A percentile compares a stretch with the other conserved stretches of the same genome.
Evolutionary conservation across 2,329 filamentous ascomycete species (phyloP).

Genomic region (Elsinoe arachidis): DNA sequence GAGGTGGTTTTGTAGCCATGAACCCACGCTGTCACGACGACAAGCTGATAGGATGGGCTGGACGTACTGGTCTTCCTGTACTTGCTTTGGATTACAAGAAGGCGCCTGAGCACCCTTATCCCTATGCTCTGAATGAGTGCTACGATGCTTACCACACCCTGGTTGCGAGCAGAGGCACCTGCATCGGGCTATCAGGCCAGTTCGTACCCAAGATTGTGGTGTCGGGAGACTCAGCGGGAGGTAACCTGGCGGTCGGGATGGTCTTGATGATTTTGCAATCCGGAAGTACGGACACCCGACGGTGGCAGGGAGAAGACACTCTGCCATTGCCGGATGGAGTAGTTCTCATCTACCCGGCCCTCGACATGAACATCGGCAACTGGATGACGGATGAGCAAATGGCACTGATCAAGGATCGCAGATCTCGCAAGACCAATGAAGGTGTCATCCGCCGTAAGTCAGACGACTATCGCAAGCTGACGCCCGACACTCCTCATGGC

Average conservation of each 20-base stretch:
- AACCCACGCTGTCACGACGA: conserved; percentile 90
- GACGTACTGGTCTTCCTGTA: conserved; percentile 77
- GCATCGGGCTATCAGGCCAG: conserved; percentile 63
- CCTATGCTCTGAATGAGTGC: conserved; percentile 78
- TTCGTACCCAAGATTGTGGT: conserved; percentile 60
- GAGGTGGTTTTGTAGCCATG: conserved; percentile 96
- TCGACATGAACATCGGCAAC: conserved; percentile 96
- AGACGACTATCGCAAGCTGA: conserved; percentile 77
- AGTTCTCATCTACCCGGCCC: conserved; percentile 75
- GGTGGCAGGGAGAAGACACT: conserved; percentile 47
- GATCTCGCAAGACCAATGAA: conserved; percentile 67
- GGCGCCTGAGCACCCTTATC: conserved; percentile 76
- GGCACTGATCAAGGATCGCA: conserved; percentile 79
- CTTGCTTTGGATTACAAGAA: conserved; percentile 87
- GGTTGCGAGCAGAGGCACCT: conserved; percentile 61
- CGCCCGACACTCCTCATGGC: conserved; percentile 69
- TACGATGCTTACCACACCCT: conserved; percentile 76
- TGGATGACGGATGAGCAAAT: conserved; percentile 99
- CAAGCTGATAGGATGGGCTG: conserved; percentile 86
- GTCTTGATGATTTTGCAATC: conserved; percentile 79
- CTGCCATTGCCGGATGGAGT: conserved; percentile 72
- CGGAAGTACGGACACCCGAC: conserved; percentile 37
- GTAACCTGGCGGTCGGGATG: conserved; percentile 70
- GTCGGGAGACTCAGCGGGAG: conserved; percentile 73
- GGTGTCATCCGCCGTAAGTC: conserved; percentile 77